Evolutionary conservation across 2,329 filamentous ascomycete genomes (phyloP).

Genomic region (Triangularia verruculosa): DNA sequence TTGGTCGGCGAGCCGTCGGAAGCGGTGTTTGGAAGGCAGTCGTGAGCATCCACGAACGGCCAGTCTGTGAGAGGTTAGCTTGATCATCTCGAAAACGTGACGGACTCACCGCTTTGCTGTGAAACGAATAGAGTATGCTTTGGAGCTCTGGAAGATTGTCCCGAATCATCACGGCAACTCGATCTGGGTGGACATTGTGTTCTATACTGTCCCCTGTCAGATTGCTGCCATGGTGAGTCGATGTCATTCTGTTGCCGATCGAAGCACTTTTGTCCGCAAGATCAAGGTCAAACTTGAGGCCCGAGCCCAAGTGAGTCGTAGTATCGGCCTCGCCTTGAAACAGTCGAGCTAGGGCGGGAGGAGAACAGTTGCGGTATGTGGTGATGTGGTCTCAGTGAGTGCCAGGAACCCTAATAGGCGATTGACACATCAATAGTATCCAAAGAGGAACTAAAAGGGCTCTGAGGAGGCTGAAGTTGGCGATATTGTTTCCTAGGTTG

Average conservation of each 20-base stretch:
- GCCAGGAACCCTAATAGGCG: neutral
- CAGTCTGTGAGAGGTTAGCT: neutral
- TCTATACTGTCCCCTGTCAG: neutral
- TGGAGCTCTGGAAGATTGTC: neutral
- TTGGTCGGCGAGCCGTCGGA: neutral
- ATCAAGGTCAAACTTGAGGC: too few species aligned
- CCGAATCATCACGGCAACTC: neutral
- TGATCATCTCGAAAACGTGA: neutral
- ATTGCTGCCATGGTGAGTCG: neutral
- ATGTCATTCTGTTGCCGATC: neutral
- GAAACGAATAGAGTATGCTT: neutral
- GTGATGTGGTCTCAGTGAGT: neutral
- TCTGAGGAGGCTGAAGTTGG: neutral
- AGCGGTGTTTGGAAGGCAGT: neutral
- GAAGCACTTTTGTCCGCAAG: neutral
- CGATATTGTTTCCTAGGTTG: neutral
- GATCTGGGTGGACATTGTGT: neutral
- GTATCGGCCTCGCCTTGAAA: too few species aligned
- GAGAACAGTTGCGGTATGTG: neutral
- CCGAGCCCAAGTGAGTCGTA: too few species aligned
- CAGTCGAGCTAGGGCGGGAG: neutral
- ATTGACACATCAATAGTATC: neutral
- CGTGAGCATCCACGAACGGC: neutral
- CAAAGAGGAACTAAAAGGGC: neutral
- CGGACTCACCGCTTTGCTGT: neutral